Conservation (phyloP, 805 yeast species). For the Kregervanrija pseudodelftensis region DNA sequence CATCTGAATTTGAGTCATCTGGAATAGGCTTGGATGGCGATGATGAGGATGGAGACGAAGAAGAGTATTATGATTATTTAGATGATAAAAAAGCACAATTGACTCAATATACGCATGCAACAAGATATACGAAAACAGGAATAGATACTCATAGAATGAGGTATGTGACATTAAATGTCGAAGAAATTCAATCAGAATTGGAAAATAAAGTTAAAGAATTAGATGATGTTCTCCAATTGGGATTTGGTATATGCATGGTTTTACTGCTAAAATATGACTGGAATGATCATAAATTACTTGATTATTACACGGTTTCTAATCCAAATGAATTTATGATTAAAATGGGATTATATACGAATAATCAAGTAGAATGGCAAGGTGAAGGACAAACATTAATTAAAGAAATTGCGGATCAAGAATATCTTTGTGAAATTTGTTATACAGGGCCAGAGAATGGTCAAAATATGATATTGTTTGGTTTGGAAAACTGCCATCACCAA, state of each 20-base stretch:
- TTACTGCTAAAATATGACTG: constrained; percentile 45
- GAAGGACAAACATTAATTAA: constrained; percentile 1
- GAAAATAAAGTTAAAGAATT: constrained; percentile 27
- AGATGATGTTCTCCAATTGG: constrained; percentile 30
- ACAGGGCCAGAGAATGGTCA: constrained; percentile 35
- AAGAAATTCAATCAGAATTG: constrained; percentile 24
- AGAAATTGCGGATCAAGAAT: constrained; percentile 22
- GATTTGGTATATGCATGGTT: constrained; percentile 33
- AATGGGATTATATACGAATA: constrained; percentile 23
- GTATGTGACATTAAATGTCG: constrained; percentile 22
- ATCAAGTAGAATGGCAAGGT: too few species aligned
- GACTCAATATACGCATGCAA: constrained; percentile 16
- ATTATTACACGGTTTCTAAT: constrained; percentile 38
- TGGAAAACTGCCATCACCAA: constrained; percentile 59
- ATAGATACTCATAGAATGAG: constrained; percentile 23
- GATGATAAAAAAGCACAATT: constrained; percentile 1
- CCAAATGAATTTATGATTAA: constrained; percentile 21
- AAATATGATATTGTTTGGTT: constrained; percentile 34
- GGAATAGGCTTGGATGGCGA: not conserved
- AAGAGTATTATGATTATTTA: constrained; percentile 14
- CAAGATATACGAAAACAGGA: constrained; percentile 13
- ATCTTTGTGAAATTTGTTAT: constrained; percentile 67
- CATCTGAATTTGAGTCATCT: too few species aligned
- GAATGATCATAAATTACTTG: constrained; percentile 54
- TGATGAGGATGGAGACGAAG: constrained; percentile 13